Evolutionary conservation across 495 filamentous ascomycete genomes (phyloP), one percentile per base, ranked within the genome.

Genomic region (Podospora bellae-mahoneyi): DNA sequence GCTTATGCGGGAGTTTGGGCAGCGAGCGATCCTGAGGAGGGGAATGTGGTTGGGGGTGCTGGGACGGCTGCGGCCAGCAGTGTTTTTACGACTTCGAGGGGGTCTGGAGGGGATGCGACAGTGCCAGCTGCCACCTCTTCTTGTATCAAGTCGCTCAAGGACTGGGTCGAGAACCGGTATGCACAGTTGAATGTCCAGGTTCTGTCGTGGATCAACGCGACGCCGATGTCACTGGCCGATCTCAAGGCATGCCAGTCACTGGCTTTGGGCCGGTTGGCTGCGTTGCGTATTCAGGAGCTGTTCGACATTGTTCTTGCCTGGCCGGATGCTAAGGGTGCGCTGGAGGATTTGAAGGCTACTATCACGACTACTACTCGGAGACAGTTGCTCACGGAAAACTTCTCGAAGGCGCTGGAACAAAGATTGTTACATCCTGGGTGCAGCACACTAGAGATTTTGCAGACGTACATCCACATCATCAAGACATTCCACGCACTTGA

Each of bases 381-480:
- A 69, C 79, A 77, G 73, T 90, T 77, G 76, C 83, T 98, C 5
- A 94, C 92, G 4, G 85, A 84, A 9, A 84, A 83, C 6, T 98
- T 98, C 75, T 85, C 88, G 13, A 76, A 82, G 4, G 87, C 84
- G 3, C 76, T 97, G 13, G 86, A 88, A 62, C 83, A 82, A n/a
- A 86, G 92, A 9, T 78, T 99, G 4, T 81, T 99, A 4, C 92
- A 97, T 73, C 90, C 95, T 0, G 96, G 93, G 4, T 88, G 92
- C 48, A 93, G 93, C 54, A 99, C 95, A 0, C 85, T 92, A 2
- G 88, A 96, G 68, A 97, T 99, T 23, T 78, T 99, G 32, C 89
- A 90, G 65, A 85, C 93, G 5, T 99, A 99, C 76, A 96, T 97
- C 63, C 90, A 89, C 18, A 90, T 97, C 69, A 98, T 99, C 66